These are phyloP conservation scores for Ogataea paraovalis DNA, from an alignment of 805 yeast genomes.

Conservation along the genomic window DNA sequence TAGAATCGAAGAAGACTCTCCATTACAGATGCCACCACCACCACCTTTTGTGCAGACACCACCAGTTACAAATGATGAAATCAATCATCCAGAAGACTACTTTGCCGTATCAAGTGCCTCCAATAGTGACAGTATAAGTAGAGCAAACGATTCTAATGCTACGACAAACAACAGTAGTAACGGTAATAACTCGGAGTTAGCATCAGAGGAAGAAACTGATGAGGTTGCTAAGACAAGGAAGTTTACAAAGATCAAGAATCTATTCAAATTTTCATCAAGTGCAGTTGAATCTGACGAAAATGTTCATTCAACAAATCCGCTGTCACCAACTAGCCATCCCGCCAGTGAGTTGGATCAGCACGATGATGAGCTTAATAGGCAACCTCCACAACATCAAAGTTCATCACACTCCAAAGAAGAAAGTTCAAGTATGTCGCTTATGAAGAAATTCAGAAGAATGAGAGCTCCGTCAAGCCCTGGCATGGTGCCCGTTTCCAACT, in stretches of 20 bases:
- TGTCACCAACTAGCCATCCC: neutral
- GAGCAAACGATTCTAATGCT: neutral
- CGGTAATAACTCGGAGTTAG: conserved; percentile 1
- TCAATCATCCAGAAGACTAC: conserved; percentile 8
- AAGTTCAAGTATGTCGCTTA: conserved; percentile 21
- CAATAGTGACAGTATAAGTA: neutral
- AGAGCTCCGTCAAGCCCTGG: conserved; percentile 31
- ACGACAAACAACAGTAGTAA: conserved; percentile 1
- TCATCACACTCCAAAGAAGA: conserved; percentile 7
- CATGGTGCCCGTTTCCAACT: conserved; percentile 1
- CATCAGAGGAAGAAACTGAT: conserved; percentile 13
- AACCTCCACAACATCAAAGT: neutral
- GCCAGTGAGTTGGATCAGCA: neutral
- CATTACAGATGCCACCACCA: conserved; percentile 4
- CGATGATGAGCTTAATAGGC: neutral
- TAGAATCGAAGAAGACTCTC: conserved; percentile 18
- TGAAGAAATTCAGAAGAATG: conserved; percentile 33
- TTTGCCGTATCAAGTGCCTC: conserved; percentile 3
- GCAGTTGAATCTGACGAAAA: conserved; percentile 6
- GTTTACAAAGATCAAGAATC: conserved; percentile 25
- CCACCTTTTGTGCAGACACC: conserved; percentile 14
- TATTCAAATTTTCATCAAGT: conserved; percentile 26
- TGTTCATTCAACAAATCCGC: neutral
- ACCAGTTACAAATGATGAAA: conserved; percentile 4
- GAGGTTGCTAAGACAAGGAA: conserved; percentile 18